Percentiles rank a stretch among this genome's conserved stretches.
phyloP scores from a whole-genome alignment of 129 eudicot species.

The Cynara cardunculus region DNA sequence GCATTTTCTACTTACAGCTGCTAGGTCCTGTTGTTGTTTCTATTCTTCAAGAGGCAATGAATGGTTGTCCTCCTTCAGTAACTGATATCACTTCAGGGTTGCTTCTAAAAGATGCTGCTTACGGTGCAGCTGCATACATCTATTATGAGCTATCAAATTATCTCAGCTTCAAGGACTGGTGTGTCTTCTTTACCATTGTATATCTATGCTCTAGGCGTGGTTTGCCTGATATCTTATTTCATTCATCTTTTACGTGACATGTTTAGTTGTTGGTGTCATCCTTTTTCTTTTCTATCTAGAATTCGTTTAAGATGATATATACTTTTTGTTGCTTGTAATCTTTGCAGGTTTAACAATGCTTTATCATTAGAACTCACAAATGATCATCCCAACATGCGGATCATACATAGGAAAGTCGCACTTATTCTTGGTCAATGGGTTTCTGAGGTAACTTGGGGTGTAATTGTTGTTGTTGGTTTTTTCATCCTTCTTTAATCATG shows the following conservation, averaged over 20 bases:
- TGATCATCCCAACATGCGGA: conserved; percentile 92
- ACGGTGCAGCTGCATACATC: conserved; percentile 97
- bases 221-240: background rate
- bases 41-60: conserved; percentile 97
- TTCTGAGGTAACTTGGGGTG: conserved; percentile 72
- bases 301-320: conserved; percentile 5
- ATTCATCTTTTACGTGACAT: conserved; percentile 1
- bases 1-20: conserved; percentile 45
- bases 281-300: background rate
- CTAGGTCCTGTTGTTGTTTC: conserved; percentile 97
- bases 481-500: background rate
- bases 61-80: conserved; percentile 77
- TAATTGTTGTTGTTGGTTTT: background rate
- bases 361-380: conserved; percentile 83
- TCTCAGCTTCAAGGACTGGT: conserved; percentile 96
- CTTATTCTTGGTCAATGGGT: conserved; percentile 99
- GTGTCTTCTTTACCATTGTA: conserved; percentile 19
- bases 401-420: conserved; percentile 97
- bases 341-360: conserved; percentile 82
- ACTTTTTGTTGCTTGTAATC: background rate
- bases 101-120: conserved; percentile 97
- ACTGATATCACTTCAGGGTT: conserved; percentile 77
- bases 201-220: background rate
- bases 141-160: conserved; percentile 94
- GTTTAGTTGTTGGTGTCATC: background rate